Conservation (phyloP, 1,139 yeast species). For the Saccharomyces uvarum region DNA sequence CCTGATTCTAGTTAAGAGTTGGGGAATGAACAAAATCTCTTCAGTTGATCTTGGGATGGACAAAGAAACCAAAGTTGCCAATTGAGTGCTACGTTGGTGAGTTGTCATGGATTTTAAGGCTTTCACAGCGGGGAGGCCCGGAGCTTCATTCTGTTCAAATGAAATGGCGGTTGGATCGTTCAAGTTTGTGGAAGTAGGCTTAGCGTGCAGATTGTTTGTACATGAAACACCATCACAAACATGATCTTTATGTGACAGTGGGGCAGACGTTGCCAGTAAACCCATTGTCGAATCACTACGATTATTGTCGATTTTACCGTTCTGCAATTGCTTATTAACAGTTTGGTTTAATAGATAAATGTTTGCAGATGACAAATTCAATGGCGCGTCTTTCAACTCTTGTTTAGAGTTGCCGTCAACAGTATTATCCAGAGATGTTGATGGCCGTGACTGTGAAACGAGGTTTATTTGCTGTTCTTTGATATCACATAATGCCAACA, state of each 20-base stretch:
- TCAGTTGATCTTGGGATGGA: slow-evolving; percentile 72
- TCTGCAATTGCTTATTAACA: slow-evolving; percentile 5
- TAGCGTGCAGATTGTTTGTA: slow-evolving; percentile 40
- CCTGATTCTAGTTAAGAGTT: slow-evolving; percentile 58
- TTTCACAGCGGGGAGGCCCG: slow-evolving; percentile 68
- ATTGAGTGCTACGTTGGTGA: slow-evolving; percentile 41
- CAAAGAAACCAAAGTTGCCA: slow-evolving; percentile 62
- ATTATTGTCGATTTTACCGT: not conserved
- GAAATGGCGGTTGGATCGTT: slow-evolving; percentile 27
- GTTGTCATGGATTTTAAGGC: slow-evolving; percentile 42
- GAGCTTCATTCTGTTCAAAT: slow-evolving; percentile 60
- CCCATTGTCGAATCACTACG: not conserved
- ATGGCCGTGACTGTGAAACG: slow-evolving; percentile 11
- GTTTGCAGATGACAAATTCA: slow-evolving; percentile 31
- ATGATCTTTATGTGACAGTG: slow-evolving; percentile 31
- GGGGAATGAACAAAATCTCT: slow-evolving; percentile 67
- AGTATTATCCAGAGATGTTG: not conserved
- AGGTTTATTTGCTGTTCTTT: slow-evolving; percentile 52
- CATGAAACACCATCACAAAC: slow-evolving; percentile 53
- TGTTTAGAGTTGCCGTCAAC: not conserved
- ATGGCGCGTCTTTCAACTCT: not conserved
- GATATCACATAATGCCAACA: slow-evolving; percentile 47
- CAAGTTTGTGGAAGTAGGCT: slow-evolving; percentile 25
- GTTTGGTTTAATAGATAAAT: slow-evolving; percentile 26
- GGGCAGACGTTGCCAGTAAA: slow-evolving; percentile 13